phyloP scores from a whole-genome alignment of 2,329 filamentous ascomycete species.

The Verticillium tricorpus region DNA sequence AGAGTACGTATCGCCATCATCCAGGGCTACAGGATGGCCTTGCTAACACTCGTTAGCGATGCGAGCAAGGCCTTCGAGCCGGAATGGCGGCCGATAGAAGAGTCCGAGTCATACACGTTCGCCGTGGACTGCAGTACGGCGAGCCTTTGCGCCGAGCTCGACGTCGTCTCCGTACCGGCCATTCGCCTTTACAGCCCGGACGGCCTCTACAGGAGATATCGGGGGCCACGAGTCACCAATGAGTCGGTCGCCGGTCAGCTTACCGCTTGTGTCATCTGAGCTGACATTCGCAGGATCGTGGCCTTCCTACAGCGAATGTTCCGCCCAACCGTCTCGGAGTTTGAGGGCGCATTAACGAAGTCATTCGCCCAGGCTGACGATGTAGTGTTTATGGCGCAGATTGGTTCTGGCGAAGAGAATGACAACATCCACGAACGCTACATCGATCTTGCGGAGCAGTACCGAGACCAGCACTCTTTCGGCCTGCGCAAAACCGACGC shows the following conservation, averaged over 20 bases:
- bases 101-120: conserved; percentile 18
- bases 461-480: conserved; percentile 38
- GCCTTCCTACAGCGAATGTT: conserved; percentile 22
- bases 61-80: conserved; percentile 25
- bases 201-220: conserved; percentile 31
- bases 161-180: conserved; percentile 40
- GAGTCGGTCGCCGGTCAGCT: conserved; percentile 22
- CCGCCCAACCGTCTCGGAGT: conserved; percentile 20
- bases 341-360: conserved; percentile 21
- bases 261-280: too few species aligned
- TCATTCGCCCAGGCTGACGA: conserved; percentile 34
- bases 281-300: conserved; percentile 17
- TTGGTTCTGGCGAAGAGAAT: conserved; percentile 24
- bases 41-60: neutral
- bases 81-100: conserved; percentile 26
- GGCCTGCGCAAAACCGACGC: conserved; percentile 21
- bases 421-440: conserved; percentile 24
- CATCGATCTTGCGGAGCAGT: conserved; percentile 25
- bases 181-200: conserved; percentile 36
- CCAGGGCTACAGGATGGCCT: neutral
- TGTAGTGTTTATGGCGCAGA: conserved; percentile 34
- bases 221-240: conserved; percentile 34
- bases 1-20: neutral
- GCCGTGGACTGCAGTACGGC: conserved; percentile 36
- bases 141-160: conserved; percentile 33